Evolutionary conservation across 2,329 filamentous ascomycete species (phyloP), one percentile per base, ranked within the genome.

Genomic region (Aspergillus nomiae): DNA sequence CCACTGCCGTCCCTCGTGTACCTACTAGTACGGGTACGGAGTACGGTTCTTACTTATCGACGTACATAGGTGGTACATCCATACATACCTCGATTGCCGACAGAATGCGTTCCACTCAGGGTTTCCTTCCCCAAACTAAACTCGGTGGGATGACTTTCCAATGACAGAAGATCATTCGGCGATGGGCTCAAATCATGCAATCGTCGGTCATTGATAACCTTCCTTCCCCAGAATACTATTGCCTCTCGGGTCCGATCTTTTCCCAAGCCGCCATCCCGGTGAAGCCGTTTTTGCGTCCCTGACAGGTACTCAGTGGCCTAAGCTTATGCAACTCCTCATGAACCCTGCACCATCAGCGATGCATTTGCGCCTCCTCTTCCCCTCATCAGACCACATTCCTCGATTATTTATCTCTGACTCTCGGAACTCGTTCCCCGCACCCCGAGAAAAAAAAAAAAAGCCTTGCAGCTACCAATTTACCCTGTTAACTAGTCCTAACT

Each of bases 181-280:
- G 51, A 55, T 55, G 34, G 26, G 26, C 51, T 55, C 32, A 38
- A 55, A 55, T 55, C 51, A 55, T 36, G 51, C 51, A 55, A 55
- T 55, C 38, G 21, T 55, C 32, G 32, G 51, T n/a, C n/a, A 32
- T 24, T 55, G 32, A 38, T 55, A 55, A 24, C 38, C 32, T 38
- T 55, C 32, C 14, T 55, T 55, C 34, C 51, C 32, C 51, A 24
- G 21, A 38, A 55, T n/a, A 19, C 32, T 38, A 55, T 38, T 55
- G 32, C 51, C 21, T 19, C 28, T 55, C 51, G 32, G 51, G 32
- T 55, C 67, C 62, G 66, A 71, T 70, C 69, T 51, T 70, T 70
- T 65, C 65, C 70, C 58, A 65, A 67, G 63, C 59, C 19, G 66
- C 61, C 55, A 34, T 57, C 56, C 61, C 73, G 73, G 73, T 75